phyloP scores from a whole-genome alignment of 192 early-diverging fungal genomes.

The Entomortierella chlamydospora region DNA sequence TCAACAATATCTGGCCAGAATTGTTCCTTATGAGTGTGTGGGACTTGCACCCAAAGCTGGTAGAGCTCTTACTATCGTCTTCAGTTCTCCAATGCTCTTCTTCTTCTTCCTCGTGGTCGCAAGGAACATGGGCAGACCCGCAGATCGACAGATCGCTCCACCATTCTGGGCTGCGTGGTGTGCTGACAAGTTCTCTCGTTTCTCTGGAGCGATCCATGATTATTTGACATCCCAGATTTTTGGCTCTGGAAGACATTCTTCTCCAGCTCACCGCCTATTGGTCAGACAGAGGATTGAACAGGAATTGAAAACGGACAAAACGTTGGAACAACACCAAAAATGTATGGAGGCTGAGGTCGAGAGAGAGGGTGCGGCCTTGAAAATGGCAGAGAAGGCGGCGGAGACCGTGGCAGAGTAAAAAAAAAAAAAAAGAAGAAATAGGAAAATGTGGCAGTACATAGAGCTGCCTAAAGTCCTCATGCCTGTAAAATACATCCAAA shows the following conservation, averaged over 20 bases:
- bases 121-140: slow-evolving; percentile 10
- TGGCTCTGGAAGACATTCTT: slow-evolving; percentile 29
- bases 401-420: slow-evolving; percentile 16
- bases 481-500: not conserved
- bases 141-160: slow-evolving; percentile 5
- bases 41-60: slow-evolving; percentile 24
- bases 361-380: not conserved
- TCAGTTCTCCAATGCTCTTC: slow-evolving; percentile 16
- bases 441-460: no score
- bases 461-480: no score
- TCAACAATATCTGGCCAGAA: slow-evolving; percentile 34
- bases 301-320: not conserved
- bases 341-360: slow-evolving; percentile 1
- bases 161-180: slow-evolving; percentile 36
- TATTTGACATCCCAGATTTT: slow-evolving; percentile 20
- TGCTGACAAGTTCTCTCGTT: slow-evolving; percentile 17
- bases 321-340: slow-evolving; percentile 10
- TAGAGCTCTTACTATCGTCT: slow-evolving; percentile 3
- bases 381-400: slow-evolving; percentile 3
- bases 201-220: slow-evolving; percentile 18
- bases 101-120: slow-evolving; percentile 14
- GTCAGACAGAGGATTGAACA: slow-evolving; percentile 17
- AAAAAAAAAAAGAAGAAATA: no score
- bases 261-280: slow-evolving; percentile 5
- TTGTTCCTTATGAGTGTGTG: slow-evolving; percentile 35